These are phyloP conservation scores for Solanum stenotomum DNA, from an alignment of 257 asterid species.

Conservation along the genomic window DNA sequence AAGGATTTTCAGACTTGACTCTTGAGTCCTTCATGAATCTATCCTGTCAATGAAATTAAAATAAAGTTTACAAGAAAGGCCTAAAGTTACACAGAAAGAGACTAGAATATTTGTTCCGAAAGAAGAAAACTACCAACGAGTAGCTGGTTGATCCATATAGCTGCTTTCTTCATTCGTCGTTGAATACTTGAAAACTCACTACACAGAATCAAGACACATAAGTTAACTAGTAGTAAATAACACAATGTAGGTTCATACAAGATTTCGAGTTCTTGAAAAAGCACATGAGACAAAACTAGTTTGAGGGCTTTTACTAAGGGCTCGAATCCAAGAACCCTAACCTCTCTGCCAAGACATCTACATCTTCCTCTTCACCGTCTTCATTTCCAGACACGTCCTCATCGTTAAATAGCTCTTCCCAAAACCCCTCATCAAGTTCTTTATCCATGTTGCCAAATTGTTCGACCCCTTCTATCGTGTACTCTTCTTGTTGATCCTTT, in stretches of 20 bases:
- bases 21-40: background rate
- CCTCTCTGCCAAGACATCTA: slow-evolving; percentile 46
- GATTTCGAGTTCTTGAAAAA: background rate
- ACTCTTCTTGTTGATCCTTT: slow-evolving; percentile 19
- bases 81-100: background rate
- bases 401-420: slow-evolving; percentile 71
- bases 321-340: slow-evolving; percentile 52
- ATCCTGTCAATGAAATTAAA: slow-evolving; percentile 14
- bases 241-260: background rate
- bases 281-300: background rate
- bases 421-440: slow-evolving; percentile 68
- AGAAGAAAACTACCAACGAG: slow-evolving; percentile 4
- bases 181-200: background rate
- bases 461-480: background rate
- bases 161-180: background rate
- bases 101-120: background rate
- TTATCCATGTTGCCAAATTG: slow-evolving; percentile 10
- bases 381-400: slow-evolving; percentile 9
- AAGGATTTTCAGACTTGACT: background rate
- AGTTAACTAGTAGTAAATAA: background rate
- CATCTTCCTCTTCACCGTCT: slow-evolving; percentile 35
- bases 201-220: background rate
- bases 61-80: background rate
- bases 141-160: background rate
- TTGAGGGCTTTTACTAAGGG: slow-evolving; percentile 10